Evolutionary conservation across 192 early-diverging fungal species (phyloP).

Genomic region (Podila epicladia): DNA sequence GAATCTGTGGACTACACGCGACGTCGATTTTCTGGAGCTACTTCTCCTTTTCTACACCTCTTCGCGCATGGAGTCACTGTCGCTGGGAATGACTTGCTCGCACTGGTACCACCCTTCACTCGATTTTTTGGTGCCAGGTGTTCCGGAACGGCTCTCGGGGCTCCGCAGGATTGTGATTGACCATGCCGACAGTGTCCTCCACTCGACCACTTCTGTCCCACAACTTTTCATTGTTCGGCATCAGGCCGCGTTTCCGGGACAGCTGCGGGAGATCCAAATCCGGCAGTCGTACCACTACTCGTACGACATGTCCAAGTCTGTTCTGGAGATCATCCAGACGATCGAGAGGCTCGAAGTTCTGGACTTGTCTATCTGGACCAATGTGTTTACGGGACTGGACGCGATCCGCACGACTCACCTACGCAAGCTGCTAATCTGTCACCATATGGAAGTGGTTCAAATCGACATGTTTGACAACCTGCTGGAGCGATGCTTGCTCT

Average conservation of each 20-base stretch:
- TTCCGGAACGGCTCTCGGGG: conserved; percentile 30
- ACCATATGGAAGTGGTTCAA: conserved; percentile 28
- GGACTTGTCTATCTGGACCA: conserved; percentile 35
- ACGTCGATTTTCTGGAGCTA: conserved; percentile 29
- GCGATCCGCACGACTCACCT: conserved; percentile 28
- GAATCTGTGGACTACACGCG: conserved; percentile 21
- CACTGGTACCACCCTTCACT: conserved; percentile 43
- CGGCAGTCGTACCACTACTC: conserved; percentile 37
- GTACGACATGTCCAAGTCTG: conserved; percentile 41
- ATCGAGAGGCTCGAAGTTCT: conserved; percentile 30
- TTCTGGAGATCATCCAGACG: conserved; percentile 27
- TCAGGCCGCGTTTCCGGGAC: conserved; percentile 34
- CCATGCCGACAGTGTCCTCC: conserved; percentile 26
- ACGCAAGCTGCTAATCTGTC: conserved; percentile 29
- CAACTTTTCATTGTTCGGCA: conserved; percentile 30
- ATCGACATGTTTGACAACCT: conserved; percentile 30
- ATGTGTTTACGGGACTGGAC: conserved; percentile 32
- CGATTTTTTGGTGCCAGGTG: conserved; percentile 21
- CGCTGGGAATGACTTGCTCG: conserved; percentile 31
- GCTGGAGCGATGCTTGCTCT: conserved; percentile 23
- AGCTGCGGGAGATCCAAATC: conserved; percentile 35
- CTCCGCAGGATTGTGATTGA: conserved; percentile 31
- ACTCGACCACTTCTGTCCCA: conserved; percentile 12
- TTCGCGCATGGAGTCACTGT: conserved; percentile 14
- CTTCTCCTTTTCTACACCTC: conserved; percentile 32